Conservation (phyloP, 495 filamentous ascomycete species). For the Penicillium silybi region DNA sequence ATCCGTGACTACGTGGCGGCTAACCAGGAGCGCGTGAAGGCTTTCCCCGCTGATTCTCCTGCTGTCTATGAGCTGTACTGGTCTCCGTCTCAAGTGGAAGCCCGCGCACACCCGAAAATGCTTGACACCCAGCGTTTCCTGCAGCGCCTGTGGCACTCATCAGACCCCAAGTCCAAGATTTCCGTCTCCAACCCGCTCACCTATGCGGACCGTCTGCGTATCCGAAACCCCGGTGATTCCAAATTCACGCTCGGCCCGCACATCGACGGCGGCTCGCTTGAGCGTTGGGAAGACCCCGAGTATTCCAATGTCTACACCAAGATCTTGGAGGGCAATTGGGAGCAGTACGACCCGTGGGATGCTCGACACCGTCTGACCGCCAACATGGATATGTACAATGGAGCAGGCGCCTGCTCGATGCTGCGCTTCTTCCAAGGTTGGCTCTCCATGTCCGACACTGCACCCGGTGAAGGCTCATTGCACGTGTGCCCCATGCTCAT, state of each 20-base stretch:
- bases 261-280: slow-evolving; percentile 77
- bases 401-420: slow-evolving; percentile 77
- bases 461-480: slow-evolving; percentile 72
- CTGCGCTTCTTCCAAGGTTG: slow-evolving; percentile 88
- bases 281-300: slow-evolving; percentile 79
- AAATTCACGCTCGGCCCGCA: slow-evolving; percentile 84
- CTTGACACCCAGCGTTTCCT: slow-evolving; percentile 66
- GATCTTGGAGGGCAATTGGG: slow-evolving; percentile 75
- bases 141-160: slow-evolving; percentile 71
- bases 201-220: slow-evolving; percentile 82
- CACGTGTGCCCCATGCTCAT: slow-evolving; percentile 76
- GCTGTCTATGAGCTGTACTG: slow-evolving; percentile 90
- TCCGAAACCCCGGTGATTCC: slow-evolving; percentile 57
- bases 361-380: slow-evolving; percentile 63
- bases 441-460: slow-evolving; percentile 72
- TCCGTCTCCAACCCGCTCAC: slow-evolving; percentile 63
- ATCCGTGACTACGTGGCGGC: slow-evolving; percentile 56
- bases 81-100: slow-evolving; percentile 70
- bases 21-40: slow-evolving; percentile 47
- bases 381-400: slow-evolving; percentile 74
- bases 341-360: slow-evolving; percentile 78
- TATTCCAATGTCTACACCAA: slow-evolving; percentile 73
- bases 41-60: slow-evolving; percentile 58
- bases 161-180: slow-evolving; percentile 55
- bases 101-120: slow-evolving; percentile 68